These are phyloP conservation scores for Euryodendron excelsum DNA, from an alignment of 148 eudicot species.

Conservation along the genomic window DNA sequence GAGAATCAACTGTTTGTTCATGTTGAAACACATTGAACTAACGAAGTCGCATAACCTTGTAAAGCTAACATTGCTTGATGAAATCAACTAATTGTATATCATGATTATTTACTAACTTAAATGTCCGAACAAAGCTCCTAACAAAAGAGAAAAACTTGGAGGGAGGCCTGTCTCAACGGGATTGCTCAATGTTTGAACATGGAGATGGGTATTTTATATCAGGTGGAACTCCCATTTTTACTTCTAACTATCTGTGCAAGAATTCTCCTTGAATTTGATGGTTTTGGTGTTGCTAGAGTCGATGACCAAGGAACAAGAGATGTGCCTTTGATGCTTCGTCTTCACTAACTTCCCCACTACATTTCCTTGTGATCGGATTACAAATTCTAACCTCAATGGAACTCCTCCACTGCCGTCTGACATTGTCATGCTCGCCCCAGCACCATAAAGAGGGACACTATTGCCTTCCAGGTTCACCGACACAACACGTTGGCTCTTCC, in stretches of 20 bases:
- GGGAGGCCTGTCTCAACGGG: not conserved
- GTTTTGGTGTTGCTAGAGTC: constrained; percentile 21
- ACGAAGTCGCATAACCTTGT: no score
- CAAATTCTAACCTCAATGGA: constrained; percentile 50
- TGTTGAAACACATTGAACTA: no score
- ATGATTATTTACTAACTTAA: no score
- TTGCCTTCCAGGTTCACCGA: constrained; percentile 38
- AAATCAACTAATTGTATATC: no score
- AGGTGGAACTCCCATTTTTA: not conserved
- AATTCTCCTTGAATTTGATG: constrained; percentile 32
- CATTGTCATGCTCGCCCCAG: constrained; percentile 41
- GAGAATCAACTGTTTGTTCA: no score
- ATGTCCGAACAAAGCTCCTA: no score
- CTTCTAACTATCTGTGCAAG: not conserved
- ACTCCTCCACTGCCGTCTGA: constrained; percentile 26
- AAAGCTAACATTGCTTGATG: no score
- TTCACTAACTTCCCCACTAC: constrained; percentile 56
- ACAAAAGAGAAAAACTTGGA: no score
- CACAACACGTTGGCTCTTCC: constrained; percentile 36
- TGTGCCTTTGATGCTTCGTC: constrained; percentile 39
- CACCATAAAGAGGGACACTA: constrained; percentile 65
- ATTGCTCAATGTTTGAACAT: not conserved
- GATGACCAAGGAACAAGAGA: constrained; percentile 45
- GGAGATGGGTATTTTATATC: not conserved
- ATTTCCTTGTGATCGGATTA: constrained; percentile 41